Evolutionary conservation across 2,329 filamentous ascomycete genomes (phyloP).

Genomic region (Proliferodiscus dingleyae): DNA sequence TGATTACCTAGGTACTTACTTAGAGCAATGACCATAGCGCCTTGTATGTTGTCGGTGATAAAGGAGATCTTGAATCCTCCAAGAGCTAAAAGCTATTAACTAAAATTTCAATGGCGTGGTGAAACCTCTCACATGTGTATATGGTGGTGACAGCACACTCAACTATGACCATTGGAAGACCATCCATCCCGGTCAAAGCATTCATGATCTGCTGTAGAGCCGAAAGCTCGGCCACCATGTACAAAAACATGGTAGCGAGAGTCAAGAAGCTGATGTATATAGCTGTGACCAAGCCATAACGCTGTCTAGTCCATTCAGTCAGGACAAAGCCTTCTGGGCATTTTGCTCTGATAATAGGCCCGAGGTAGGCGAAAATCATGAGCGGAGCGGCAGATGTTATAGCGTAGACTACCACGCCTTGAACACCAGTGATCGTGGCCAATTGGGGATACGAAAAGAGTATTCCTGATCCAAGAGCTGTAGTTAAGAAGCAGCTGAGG

Average conservation of each 20-base stretch:
- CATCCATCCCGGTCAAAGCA: slow-evolving; percentile 68
- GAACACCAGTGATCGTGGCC: slow-evolving; percentile 71
- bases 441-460: slow-evolving; percentile 79
- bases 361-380: slow-evolving; percentile 67
- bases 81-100: slow-evolving; percentile 47
- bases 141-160: slow-evolving; percentile 74
- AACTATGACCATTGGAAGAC: slow-evolving; percentile 71
- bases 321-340: slow-evolving; percentile 81
- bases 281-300: slow-evolving; percentile 65
- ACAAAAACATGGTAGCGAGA: slow-evolving; percentile 75
- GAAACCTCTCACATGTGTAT: slow-evolving; percentile 63
- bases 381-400: slow-evolving; percentile 68
- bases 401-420: slow-evolving; percentile 73
- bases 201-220: slow-evolving; percentile 75
- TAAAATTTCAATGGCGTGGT: background rate
- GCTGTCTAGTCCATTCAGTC: slow-evolving; percentile 77
- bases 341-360: slow-evolving; percentile 72
- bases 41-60: slow-evolving; percentile 77
- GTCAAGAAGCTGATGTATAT: slow-evolving; percentile 75
- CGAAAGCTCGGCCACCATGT: slow-evolving; percentile 82
- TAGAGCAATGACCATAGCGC: slow-evolving; percentile 69
- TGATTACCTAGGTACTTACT: slow-evolving; percentile 28
- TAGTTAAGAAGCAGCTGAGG: slow-evolving; percentile 27
- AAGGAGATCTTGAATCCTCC: slow-evolving; percentile 83
- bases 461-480: slow-evolving; percentile 79